These are phyloP conservation scores for Oehlia diaphana DNA, from an alignment of 192 early-diverging fungal genomes.

Conservation along the genomic window DNA sequence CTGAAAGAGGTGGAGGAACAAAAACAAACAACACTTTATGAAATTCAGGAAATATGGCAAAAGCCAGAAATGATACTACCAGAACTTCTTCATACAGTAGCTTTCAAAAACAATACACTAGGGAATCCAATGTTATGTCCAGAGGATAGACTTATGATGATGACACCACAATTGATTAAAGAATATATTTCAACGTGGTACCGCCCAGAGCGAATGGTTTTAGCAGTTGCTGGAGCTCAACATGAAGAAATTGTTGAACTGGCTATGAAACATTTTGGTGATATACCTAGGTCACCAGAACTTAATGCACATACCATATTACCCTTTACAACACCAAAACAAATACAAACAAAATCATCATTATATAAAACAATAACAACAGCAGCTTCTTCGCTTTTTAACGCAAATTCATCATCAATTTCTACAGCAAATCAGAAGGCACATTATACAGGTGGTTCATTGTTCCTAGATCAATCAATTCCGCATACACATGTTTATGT, in stretches of 20 bases:
- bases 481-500: constrained; percentile 87
- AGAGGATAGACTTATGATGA: constrained; percentile 59
- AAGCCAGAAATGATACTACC: constrained; percentile 86
- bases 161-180: constrained; percentile 69
- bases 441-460: constrained; percentile 82
- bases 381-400: constrained; percentile 31
- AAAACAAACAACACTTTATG: constrained; percentile 75
- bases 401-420: constrained; percentile 15
- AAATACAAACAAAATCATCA: constrained; percentile 21
- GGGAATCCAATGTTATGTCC: constrained; percentile 82
- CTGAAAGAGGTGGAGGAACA: constrained; percentile 83
- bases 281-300: constrained; percentile 46
- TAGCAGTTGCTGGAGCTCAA: constrained; percentile 82
- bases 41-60: constrained; percentile 83
- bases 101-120: constrained; percentile 75
- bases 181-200: constrained; percentile 82
- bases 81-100: constrained; percentile 84
- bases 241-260: constrained; percentile 81
- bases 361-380: constrained; percentile 34
- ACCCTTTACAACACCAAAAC: constrained; percentile 9
- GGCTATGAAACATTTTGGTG: constrained; percentile 74
- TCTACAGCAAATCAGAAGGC: constrained; percentile 48
- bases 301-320: neutral
- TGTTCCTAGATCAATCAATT: constrained; percentile 66
- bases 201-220: constrained; percentile 87